A percentile compares a stretch with the other conserved stretches of the same genome.
Evolutionary conservation across 1,284 basidiomycete genomes (phyloP).

Genomic region (Sporisorium exsertum): DNA sequence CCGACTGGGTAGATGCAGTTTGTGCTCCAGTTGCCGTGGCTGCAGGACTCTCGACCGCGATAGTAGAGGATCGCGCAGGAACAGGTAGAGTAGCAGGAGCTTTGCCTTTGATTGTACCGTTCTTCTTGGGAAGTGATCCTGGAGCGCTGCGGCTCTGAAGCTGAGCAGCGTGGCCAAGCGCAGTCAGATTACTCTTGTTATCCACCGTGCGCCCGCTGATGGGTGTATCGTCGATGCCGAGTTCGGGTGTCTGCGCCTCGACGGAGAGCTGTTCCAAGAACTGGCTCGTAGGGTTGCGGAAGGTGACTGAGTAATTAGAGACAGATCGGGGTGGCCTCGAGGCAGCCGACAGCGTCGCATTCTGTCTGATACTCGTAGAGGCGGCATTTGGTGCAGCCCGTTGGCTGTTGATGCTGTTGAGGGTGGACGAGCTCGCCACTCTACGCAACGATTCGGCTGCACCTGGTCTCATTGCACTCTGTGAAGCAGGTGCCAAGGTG

Average conservation of each 20-base stretch:
- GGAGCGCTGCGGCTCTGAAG: slow-evolving; percentile 25
- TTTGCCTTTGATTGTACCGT: slow-evolving; percentile 13
- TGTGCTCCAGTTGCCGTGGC: not conserved
- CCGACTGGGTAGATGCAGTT: not conserved
- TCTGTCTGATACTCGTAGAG: not conserved
- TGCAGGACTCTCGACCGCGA: slow-evolving; percentile 7
- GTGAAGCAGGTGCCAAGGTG: not conserved
- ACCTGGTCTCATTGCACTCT: not conserved
- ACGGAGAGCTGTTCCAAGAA: slow-evolving; percentile 36
- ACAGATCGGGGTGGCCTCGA: slow-evolving; percentile 21
- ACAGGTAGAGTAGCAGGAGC: slow-evolving; percentile 1
- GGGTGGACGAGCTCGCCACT: slow-evolving; percentile 35
- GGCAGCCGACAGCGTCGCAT: slow-evolving; percentile 15
- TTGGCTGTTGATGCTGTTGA: slow-evolving; percentile 25
- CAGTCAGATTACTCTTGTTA: slow-evolving; percentile 39
- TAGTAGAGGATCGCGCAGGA: slow-evolving; percentile 14
- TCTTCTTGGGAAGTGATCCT: not conserved
- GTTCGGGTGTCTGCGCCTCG: slow-evolving; percentile 31
- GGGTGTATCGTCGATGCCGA: slow-evolving; percentile 37
- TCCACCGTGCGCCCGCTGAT: slow-evolving; percentile 24
- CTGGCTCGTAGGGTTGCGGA: slow-evolving; percentile 46
- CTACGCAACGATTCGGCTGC: slow-evolving; percentile 39
- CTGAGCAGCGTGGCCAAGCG: slow-evolving; percentile 43
- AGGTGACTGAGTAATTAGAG: slow-evolving; percentile 34
- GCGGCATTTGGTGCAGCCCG: slow-evolving; percentile 4